Base-by-base conservation (phyloP, 768 basidiomycete species). In the Lactarius vividus region DNA sequence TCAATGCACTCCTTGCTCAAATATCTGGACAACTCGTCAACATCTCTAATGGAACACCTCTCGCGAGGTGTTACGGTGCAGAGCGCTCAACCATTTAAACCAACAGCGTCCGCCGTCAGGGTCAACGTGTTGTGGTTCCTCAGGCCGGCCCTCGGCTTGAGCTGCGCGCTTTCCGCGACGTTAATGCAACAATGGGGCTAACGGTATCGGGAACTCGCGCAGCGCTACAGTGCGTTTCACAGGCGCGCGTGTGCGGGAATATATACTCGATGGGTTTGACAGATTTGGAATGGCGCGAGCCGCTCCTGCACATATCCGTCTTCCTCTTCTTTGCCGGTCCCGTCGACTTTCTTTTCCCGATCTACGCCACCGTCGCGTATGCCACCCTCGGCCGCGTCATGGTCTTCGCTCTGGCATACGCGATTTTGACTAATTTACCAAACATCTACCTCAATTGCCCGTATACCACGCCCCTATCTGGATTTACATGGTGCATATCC, bases 141-240 rank as follows among this genome's bases (percentile, higher is more conserved):
- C n/a, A 59, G 63, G 20, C 31, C 59, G 20, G 13, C 42, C 33
- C 42, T 64, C 7, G 54, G 57, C 56, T 39, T 64, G 42, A 23
- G 15, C 4, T 64, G 57, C 28, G 63, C 63, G 2, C 57, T 64
- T 20, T 23, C 11, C n/a, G 63, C 63, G 16, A 59, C 37, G 3
- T 29, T 64, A 0, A 40, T 66, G n/a, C 65, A 66, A n/a, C 61
- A 66, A 39, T 64, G 63, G 63, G 18, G 44, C n/a, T 57, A 57
- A 28, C 23, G 37, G 2, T 57, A 63, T 31, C 39, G 26, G 10
- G 20, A 55, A 31, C 26, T 56, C 9, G 35, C 33, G 0, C 56
- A 37, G 16, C 56, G 56, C 10, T 26, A 9, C 28, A 26, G 20
- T 28, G 55, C 35, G 6, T 8, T 9, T 28, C 55, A 57, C 56